Evolutionary conservation across 2,329 filamentous ascomycete genomes (phyloP).

Genomic region (Delphinella strobiligena): DNA sequence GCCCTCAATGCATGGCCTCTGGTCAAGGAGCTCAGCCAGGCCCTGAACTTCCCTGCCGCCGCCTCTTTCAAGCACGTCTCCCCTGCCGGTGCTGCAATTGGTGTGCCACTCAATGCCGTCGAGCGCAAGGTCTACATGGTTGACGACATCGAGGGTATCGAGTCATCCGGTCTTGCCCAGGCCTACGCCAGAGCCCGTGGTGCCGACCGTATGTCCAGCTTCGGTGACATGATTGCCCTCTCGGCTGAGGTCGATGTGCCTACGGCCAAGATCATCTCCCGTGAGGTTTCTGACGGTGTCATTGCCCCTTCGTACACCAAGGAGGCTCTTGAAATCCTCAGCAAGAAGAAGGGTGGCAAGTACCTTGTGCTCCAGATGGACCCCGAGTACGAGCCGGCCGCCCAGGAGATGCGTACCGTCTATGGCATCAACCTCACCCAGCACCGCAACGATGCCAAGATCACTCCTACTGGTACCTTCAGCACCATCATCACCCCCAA

Average conservation of each 20-base stretch:
- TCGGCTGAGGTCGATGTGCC: constrained; percentile 83
- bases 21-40: constrained; percentile 88
- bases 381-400: constrained; percentile 63
- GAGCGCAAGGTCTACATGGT: constrained; percentile 99
- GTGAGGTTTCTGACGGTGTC: constrained; percentile 94
- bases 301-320: constrained; percentile 79
- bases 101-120: constrained; percentile 68
- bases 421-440: constrained; percentile 84
- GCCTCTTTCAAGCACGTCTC: constrained; percentile 99
- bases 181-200: constrained; percentile 92
- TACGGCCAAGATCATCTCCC: constrained; percentile 94
- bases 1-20: constrained; percentile 93
- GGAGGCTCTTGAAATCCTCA: constrained; percentile 79
- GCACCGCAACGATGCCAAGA: constrained; percentile 82
- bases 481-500: constrained; percentile 77
- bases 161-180: constrained; percentile 75
- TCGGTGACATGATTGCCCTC: constrained; percentile 90
- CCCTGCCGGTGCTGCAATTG: constrained; percentile 88
- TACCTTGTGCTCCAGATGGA: constrained; percentile 96
- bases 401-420: constrained; percentile 70
- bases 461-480: constrained; percentile 73
- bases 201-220: constrained; percentile 97
- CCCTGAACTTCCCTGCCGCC: constrained; percentile 77
- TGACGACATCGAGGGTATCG: constrained; percentile 82
- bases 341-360: constrained; percentile 96